These are phyloP conservation scores for Daphne laureola DNA, from an alignment of 441 rosid species.

Conservation along the genomic window DNA sequence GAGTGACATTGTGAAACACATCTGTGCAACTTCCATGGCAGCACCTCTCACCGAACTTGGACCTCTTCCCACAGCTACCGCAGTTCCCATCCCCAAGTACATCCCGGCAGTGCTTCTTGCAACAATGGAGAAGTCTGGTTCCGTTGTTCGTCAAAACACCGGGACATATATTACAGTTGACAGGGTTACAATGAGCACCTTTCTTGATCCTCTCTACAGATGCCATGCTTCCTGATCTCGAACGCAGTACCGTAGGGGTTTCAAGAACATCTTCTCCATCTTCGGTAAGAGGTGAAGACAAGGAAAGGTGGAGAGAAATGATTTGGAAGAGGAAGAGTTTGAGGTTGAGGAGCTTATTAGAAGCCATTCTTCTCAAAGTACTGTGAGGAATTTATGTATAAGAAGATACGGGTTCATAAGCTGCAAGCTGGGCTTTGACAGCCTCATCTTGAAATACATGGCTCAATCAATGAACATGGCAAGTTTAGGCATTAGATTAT, in stretches of 20 bases:
- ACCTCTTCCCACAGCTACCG: conserved; percentile 46
- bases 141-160: conserved; percentile 62
- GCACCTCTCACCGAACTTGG: conserved; percentile 47
- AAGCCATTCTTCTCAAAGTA: conserved; percentile 18
- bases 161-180: conserved; percentile 36
- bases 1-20: conserved; percentile 22
- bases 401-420: conserved; percentile 15
- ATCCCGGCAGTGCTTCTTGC: conserved; percentile 74
- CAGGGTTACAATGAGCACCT: conserved; percentile 35
- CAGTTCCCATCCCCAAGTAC: conserved; percentile 56
- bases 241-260: conserved; percentile 16
- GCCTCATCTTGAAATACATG: not conserved
- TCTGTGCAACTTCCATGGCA: conserved; percentile 45
- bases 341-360: conserved; percentile 6
- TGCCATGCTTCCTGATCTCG: conserved; percentile 39
- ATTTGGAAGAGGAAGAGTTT: conserved; percentile 19
- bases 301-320: conserved; percentile 20
- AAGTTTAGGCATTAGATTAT: too few relatives aligned
- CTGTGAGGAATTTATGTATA: conserved; percentile 9
- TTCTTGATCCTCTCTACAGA: conserved; percentile 30
- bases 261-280: conserved; percentile 41
- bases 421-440: not conserved
- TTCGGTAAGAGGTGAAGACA: conserved; percentile 14
- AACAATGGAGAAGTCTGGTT: conserved; percentile 47
- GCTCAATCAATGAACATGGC: too few relatives aligned